phyloP scores from a whole-genome alignment of 1,284 basidiomycete genomes.

The Leccinum huronense region DNA sequence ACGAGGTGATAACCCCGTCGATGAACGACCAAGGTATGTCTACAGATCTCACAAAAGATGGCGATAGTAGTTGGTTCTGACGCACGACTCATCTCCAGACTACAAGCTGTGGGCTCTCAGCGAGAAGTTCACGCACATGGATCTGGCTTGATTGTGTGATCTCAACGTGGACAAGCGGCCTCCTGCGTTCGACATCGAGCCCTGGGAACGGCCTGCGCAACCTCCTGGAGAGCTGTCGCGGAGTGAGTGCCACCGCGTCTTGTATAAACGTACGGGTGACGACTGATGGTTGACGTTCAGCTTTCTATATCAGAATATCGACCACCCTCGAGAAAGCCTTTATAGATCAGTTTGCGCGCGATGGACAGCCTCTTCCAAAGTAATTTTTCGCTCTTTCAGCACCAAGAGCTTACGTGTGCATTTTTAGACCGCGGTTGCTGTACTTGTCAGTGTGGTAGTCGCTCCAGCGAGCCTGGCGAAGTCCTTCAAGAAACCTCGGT shows the following conservation, averaged over 20 bases:
- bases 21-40: constrained; percentile 38
- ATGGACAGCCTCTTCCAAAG: constrained; percentile 34
- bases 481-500: constrained; percentile 39
- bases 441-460: constrained; percentile 42
- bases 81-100: constrained; percentile 30
- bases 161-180: constrained; percentile 42
- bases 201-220: constrained; percentile 36
- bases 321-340: constrained; percentile 38
- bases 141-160: constrained; percentile 45
- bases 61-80: neutral
- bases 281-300: constrained; percentile 26
- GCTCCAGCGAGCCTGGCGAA: constrained; percentile 33
- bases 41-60: neutral
- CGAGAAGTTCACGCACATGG: constrained; percentile 65
- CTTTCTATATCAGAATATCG: constrained; percentile 40
- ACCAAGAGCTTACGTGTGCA: neutral
- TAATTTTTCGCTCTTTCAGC: constrained; percentile 5
- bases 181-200: constrained; percentile 36
- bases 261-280: neutral
- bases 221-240: constrained; percentile 42
- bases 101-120: constrained; percentile 51
- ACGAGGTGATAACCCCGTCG: constrained; percentile 27
- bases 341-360: constrained; percentile 28
- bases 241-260: constrained; percentile 28
- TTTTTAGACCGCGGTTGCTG: constrained; percentile 37